Evolutionary conservation across 257 asterid species (phyloP), one percentile per base, ranked within the genome.

Genomic region (Gentiana straminea): DNA sequence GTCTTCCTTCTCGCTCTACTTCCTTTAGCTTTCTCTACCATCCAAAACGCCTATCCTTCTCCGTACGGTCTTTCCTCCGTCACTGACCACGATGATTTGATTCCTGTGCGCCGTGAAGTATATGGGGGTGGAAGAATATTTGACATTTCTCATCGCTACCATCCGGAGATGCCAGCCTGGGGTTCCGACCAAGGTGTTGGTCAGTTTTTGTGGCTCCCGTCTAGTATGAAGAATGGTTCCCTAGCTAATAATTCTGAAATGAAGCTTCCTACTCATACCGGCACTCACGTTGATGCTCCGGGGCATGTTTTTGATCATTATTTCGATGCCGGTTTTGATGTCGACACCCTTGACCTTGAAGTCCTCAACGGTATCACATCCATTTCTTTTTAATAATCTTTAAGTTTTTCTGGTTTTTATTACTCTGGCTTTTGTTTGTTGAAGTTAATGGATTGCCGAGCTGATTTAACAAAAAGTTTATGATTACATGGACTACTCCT

Each of bases 221-320:
- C 49, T 1, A 85, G 91, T 71, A 92, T 92, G 89, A 87, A 88
- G 73, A 92, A 92, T 58, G 95, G 94, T 10, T 83, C 97, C 35
- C 69, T 10, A 7, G 84, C 97, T 36, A 92, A 92, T 64, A 79
- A 79, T 67, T 92, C 98, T 13, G 86, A 83, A 64, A 79, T 92
- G 94, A 92, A 85, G 81, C 71, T 92, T 63, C 80, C 86, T 1
- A 34, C 83, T 56, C 98, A 92, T 64, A 85, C 94, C 4, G 98
- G 98, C 8, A 92, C 98, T n/a, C 98, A 92, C 68, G 94, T 87
- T 45, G 98, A 92, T 65, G 83, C 98, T 3, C 95, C 98, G 3
- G 98, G 95, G 0, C 98, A 92, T 67, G 93, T 85, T 4, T 81
- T 54, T 59, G 95, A 88, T 64, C 85, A 77, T 70, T 92, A 92